Conservation (phyloP, 495 filamentous ascomycete species). For the Thermothielavioides terrestris region DNA sequence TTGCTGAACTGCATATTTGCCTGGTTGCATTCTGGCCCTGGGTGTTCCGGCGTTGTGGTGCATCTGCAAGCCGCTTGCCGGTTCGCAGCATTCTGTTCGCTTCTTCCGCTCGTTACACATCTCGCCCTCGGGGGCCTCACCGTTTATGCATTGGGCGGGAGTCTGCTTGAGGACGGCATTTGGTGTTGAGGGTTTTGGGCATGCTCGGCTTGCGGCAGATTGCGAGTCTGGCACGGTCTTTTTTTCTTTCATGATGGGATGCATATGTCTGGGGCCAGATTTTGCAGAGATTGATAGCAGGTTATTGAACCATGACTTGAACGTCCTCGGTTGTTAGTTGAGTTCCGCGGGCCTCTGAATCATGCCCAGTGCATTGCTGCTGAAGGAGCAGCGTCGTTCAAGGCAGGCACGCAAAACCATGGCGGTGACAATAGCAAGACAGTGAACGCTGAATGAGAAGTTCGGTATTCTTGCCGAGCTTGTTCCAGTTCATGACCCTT, state of each 20-base stretch:
- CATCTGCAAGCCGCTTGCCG: too few species aligned
- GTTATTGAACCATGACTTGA: neutral
- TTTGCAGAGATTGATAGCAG: neutral
- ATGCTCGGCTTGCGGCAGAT: conserved; percentile 1
- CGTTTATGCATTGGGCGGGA: conserved; percentile 10
- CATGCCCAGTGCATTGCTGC: too few species aligned
- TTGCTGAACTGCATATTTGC: too few species aligned
- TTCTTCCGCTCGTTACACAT: neutral
- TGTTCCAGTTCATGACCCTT: conserved; percentile 3
- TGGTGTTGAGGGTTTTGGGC: neutral
- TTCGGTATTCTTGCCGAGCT: conserved; percentile 7
- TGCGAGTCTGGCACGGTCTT: neutral
- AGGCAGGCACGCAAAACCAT: too few species aligned
- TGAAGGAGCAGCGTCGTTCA: neutral
- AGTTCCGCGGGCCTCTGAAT: too few species aligned
- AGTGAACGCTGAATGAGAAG: neutral
- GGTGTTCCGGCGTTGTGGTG: neutral
- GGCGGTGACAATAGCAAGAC: too few species aligned
- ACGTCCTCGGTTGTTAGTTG: too few species aligned
- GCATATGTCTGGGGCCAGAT: neutral
- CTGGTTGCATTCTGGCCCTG: neutral
- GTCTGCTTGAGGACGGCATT: neutral
- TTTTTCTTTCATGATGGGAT: neutral
- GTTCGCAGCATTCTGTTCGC: neutral
- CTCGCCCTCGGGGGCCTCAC: neutral